Evolutionary conservation across 306 rosid genomes (phyloP), one percentile per base, ranked within the genome.

Genomic region (Quercus agrifolia): DNA sequence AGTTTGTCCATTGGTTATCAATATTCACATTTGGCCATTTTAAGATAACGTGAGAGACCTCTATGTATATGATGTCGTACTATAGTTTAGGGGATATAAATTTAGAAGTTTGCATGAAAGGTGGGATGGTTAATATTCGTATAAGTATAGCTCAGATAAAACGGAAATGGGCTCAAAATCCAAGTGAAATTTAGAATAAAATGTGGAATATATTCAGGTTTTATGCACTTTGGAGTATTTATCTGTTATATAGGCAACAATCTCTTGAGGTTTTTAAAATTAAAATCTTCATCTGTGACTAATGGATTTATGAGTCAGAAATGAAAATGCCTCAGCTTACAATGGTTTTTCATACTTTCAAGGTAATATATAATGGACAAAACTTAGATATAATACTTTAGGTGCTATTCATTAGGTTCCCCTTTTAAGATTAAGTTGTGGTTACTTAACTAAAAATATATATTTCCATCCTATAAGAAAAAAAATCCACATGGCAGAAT

Each of bases 381-480:
- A 33, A 33, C 8, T 33, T 33, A 33, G 0, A 33, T 33, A 5
- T 7, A 33, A 0, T 33, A 5, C 2, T 33, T 1, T 33, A 5
- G 7, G 0, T 5, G 0, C 0, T 5, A 0, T 5, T 33, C 7
- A 0, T 33, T 5, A 33, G 0, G 6, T 1, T 33, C 0, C 0
- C 0, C 7, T 33, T 0, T 33, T 33, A 33, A 33, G 7, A 5
- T 33, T 33, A 1, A 33, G 2, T 0, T 33, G 38, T 33, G 38
- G 0, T 0, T 33, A 33, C 0, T 33, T 33, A 33, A 33, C 0
- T 33, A 5, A 33, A 5, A 33, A 33, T n/a, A 5, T 33, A 33
- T 33, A 33, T 0, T 33, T 33, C 0, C 38, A 33, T 33, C 6
- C 6, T 0, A 33, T 33, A 33, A 33, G 38, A 33, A 33, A 33